A percentile compares a stretch with the other conserved stretches of the same genome.
Conservation (phyloP, 495 filamentous ascomycete species). For the Bacidia rubella region DNA sequence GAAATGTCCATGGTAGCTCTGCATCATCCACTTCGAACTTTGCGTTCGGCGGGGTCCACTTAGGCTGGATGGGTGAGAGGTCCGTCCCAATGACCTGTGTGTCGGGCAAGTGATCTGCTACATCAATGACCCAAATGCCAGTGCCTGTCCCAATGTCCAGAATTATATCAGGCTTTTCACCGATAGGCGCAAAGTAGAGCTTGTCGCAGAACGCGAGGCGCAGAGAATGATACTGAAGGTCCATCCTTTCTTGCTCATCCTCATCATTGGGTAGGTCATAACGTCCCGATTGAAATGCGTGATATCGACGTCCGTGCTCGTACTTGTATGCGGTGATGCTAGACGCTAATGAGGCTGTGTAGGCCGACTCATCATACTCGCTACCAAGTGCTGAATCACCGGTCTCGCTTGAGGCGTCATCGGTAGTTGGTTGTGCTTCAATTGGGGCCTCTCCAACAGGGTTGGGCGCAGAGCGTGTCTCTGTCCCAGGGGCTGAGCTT, state of each 20-base stretch:
- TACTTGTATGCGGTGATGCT: conserved; percentile 10
- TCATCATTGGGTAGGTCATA: conserved; percentile 19
- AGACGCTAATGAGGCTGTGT: conserved; percentile 16
- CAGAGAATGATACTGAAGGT: conserved; percentile 51
- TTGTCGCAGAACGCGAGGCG: conserved; percentile 37
- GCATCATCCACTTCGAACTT: conserved; percentile 50
- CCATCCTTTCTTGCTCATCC: conserved; percentile 59
- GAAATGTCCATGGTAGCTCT: conserved; percentile 30
- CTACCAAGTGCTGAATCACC: neutral
- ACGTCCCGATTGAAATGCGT: conserved; percentile 4
- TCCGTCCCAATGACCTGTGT: conserved; percentile 32
- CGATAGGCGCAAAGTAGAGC: conserved; percentile 38
- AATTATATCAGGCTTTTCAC: conserved; percentile 29
- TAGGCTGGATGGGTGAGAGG: conserved; percentile 34
- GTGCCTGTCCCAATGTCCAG: conserved; percentile 52
- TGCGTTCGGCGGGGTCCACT: conserved; percentile 40
- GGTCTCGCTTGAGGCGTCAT: neutral
- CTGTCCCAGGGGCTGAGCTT: neutral
- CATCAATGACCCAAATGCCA: conserved; percentile 51
- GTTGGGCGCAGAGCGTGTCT: neutral
- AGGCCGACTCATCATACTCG: conserved; percentile 7
- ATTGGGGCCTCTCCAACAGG: neutral
- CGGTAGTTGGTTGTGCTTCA: neutral
- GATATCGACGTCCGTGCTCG: conserved; percentile 15
- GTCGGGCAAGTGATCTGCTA: conserved; percentile 24